phyloP scores from a whole-genome alignment of 2,329 filamentous ascomycete species.

The Malbranchea cinnamomea region DNA sequence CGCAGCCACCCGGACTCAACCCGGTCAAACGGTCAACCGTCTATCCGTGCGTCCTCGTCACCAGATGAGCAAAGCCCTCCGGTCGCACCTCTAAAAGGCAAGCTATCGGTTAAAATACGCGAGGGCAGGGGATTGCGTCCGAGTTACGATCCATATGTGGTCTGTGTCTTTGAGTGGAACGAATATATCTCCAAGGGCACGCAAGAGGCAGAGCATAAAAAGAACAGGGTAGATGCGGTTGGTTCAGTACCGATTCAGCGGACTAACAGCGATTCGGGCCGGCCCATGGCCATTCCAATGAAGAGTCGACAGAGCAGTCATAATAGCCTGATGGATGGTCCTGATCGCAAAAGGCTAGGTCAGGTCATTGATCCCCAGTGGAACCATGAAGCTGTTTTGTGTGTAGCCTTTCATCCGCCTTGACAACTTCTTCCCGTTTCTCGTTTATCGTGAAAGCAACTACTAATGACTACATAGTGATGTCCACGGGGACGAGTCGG shows the following conservation, averaged over 20 bases:
- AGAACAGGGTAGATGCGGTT: slow-evolving; percentile 7
- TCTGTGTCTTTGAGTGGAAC: slow-evolving; percentile 91
- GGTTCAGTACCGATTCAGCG: slow-evolving; percentile 46
- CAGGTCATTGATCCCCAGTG: slow-evolving; percentile 74
- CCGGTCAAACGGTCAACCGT: slow-evolving; percentile 14
- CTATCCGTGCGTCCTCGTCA: too few relatives aligned
- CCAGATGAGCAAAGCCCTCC: slow-evolving; percentile 47
- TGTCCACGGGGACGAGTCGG: slow-evolving; percentile 78
- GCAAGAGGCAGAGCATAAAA: slow-evolving; percentile 24
- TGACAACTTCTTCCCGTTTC: not conserved
- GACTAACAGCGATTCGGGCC: slow-evolving; percentile 65
- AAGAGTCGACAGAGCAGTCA: slow-evolving; percentile 92
- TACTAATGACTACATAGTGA: slow-evolving; percentile 45
- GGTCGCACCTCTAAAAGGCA: slow-evolving; percentile 63
- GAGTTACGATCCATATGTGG: slow-evolving; percentile 82
- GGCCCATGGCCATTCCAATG: slow-evolving; percentile 91
- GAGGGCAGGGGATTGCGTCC: slow-evolving; percentile 71
- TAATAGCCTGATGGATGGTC: slow-evolving; percentile 61
- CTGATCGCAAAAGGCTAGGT: slow-evolving; percentile 43
- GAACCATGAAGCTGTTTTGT: slow-evolving; percentile 95
- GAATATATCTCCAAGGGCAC: slow-evolving; percentile 89
- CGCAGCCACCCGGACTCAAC: slow-evolving; percentile 14
- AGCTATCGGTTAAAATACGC: slow-evolving; percentile 74
- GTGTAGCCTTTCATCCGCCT: slow-evolving; percentile 29
- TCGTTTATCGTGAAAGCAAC: slow-evolving; percentile 3